Base-by-base conservation (phyloP, 2,329 filamentous ascomycete genomes). In the Thielaviopsis populi region DNA sequence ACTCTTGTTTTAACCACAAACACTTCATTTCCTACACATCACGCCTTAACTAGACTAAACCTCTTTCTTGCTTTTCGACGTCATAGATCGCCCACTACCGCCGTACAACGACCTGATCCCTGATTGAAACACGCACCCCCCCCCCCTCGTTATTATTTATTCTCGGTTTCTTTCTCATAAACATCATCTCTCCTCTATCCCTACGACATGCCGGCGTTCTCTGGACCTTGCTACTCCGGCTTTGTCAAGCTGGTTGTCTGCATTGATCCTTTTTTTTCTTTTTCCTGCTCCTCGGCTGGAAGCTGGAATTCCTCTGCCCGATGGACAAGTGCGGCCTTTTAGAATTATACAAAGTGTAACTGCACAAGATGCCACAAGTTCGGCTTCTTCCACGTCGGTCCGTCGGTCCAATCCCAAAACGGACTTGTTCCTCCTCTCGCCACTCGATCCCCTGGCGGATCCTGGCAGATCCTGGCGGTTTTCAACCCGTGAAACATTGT, bases 341-440 rank as follows among this genome's bases (percentile, higher is more conserved):
- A 19, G 78, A 65, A 60, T 62, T 62, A 40, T 65, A 62, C 60
- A 62, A 62, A 62, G 30, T 78, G 76, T 70, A 79, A 78, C 67
- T 79, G 76, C 69, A 74, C 70, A n/a, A 74, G 73, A 15, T 79
- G 76, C 69, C 73, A 76, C 50, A 78, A 78, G 67, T 72, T 75
- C 69, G 73, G 72, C 46, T 71, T 75, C 64, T 75, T 77, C 68
- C 76, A 78, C 68, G 67, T 75, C 42, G 73, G 75, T 15, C 42
- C 74, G 75, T 15, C 72, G 75, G 6, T 69, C 70, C 46, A 66
- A 71, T 46, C 65, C 72, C 1, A 68, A 69, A 10, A 69, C 75
- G 17, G 77, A 80, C 69, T 81, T 80, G 68, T 68, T 76, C 7
- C 73, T 81, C 10, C 71, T 78, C 1, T 74, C 73, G 1, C 78